Evolutionary conservation across 73 alveolate species (phyloP).

Genomic region (Symbiodinium natans): DNA sequence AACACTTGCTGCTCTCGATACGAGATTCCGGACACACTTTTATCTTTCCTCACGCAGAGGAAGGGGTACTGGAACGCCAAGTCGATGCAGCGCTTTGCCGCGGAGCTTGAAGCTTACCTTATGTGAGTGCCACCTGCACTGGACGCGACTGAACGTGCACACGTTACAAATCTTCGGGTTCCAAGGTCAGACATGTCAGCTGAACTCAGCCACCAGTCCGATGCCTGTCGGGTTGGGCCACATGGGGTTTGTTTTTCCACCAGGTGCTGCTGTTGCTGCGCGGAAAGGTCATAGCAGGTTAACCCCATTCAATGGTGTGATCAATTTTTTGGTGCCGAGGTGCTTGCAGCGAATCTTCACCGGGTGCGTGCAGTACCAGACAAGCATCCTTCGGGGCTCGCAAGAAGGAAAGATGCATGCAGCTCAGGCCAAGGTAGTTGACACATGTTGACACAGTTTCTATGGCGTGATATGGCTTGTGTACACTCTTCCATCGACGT

Average conservation of each 20-base stretch:
- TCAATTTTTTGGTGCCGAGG: not conserved
- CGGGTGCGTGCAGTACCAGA: conserved; percentile 78
- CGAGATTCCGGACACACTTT: no score
- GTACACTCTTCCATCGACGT: no score
- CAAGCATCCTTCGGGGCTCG: conserved; percentile 24
- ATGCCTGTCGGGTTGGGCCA: not conserved
- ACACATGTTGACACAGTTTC: no score
- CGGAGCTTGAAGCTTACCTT: conserved; percentile 15
- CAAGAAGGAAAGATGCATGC: conserved; percentile 32
- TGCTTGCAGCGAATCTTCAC: conserved; percentile 77
- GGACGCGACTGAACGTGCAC: not conserved
- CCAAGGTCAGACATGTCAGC: conserved; percentile 73
- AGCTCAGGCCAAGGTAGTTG: not conserved
- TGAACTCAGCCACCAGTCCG: conserved; percentile 67
- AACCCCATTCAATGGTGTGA: not conserved
- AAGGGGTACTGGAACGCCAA: conserved; percentile 64
- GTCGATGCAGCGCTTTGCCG: conserved; percentile 86
- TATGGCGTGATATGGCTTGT: no score
- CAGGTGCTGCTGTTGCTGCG: no score
- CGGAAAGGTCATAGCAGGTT: no score
- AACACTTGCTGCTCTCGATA: not conserved
- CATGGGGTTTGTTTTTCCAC: not conserved
- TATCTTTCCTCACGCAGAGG: no score
- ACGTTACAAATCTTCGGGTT: not conserved
- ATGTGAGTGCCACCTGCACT: not conserved